Evolutionary conservation across 2,329 filamentous ascomycete genomes (phyloP), one percentile per base, ranked within the genome.

Genomic region (Westerdykella sp.): DNA sequence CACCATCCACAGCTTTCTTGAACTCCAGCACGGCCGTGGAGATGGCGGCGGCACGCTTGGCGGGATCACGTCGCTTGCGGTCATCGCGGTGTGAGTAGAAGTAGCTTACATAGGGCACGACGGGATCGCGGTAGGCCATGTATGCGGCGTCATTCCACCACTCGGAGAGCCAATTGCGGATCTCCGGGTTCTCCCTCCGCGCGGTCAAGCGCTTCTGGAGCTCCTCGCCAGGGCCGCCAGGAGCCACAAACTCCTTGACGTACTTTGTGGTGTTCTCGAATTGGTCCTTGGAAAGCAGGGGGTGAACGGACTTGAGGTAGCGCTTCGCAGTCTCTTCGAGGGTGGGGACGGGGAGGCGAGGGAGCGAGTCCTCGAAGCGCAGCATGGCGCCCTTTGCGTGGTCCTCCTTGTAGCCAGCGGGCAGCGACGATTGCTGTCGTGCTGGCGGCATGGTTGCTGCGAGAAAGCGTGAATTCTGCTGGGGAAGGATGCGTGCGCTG

Each of bases 111-210:
- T 97, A 98, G 48, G 93, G 93, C 14, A 97, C 87, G 37, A 98
- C 87, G 10, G 93, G 93, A 67, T 97, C 93, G 54, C 91, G 85
- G 74, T 97, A 97, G 53, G 73, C 78, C 53, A 98, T 81, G 71
- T 98, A 98, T 45, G 93, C 93, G 4, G 83, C 81, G 41, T 95
- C 81, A 68, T 98, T 97, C 93, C 93, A 98, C 93, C 93, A 98
- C 57, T 98, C 91, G 56, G 85, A 83, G 44, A 98, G 77, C 93
- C 93, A 98, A 72, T 97, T 98, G 73, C 85, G 88, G 65, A 79
- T 73, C 49, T 85, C 83, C 39, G 90, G 84, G 54, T 95, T 81
- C 55, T 88, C 85, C 49, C 86, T 80, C 50, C 82, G 81, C 45
- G 85, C 87, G 40, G 91, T 60, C 52, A 98, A 76, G 68, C 91